phyloP scores from a whole-genome alignment of 1,284 basidiomycete genomes.

The Microbotryum lychnidis-dioicae region DNA sequence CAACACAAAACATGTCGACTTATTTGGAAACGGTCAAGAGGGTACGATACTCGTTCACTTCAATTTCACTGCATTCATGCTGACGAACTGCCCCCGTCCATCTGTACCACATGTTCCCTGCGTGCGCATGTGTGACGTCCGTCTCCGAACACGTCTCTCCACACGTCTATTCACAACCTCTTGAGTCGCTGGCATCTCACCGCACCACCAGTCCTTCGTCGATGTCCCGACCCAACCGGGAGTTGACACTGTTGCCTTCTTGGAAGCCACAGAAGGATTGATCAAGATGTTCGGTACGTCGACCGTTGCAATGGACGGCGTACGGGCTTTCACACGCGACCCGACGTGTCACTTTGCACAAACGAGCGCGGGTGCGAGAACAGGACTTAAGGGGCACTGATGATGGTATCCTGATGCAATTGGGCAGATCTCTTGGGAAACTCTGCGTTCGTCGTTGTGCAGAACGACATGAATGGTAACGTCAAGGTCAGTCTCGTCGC shows the following conservation, averaged over 20 bases:
- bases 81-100: not conserved
- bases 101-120: not conserved
- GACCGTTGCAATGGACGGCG: not conserved
- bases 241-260: conserved; percentile 78
- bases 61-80: not conserved
- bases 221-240: conserved; percentile 82
- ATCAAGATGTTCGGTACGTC: conserved; percentile 80
- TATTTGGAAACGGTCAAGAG: conserved; percentile 76
- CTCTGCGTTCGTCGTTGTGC: conserved; percentile 74
- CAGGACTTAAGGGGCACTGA: not conserved
- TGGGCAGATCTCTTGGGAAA: conserved; percentile 74
- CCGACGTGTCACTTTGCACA: not conserved
- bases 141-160: not conserved
- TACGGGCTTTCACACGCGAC: not conserved
- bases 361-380: no score
- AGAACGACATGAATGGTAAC: conserved; percentile 84
- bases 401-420: no score
- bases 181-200: not conserved
- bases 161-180: not conserved
- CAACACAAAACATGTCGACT: conserved; percentile 55
- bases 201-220: conserved; percentile 63
- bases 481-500: conserved; percentile 58
- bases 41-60: conserved; percentile 44
- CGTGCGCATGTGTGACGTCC: not conserved
- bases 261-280: conserved; percentile 81